Base-by-base conservation (phyloP, 192 early-diverging fungal genomes). In the Chytriomyces sp. region DNA sequence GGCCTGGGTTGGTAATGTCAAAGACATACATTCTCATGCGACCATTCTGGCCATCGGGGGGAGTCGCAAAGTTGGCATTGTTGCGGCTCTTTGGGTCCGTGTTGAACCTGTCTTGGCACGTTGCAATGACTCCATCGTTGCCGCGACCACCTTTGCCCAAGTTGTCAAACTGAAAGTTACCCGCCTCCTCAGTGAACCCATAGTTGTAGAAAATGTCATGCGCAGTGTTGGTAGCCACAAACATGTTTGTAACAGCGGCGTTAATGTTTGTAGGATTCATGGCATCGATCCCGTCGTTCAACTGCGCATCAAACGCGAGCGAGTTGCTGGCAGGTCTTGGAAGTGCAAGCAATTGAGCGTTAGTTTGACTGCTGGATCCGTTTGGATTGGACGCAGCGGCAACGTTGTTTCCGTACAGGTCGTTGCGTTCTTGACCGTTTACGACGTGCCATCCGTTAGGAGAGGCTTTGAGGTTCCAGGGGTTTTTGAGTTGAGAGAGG, bases 71-170 rank as follows among this genome's bases (percentile, higher is more conserved):
- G 28, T 35, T 35, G 28, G 28, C 28, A 35, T 35, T 35, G 28
- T 35, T 35, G 28, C 28, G 28, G 28, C 28, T 35, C 28, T 35
- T 35, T 35, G 28, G 28, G 28, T 35, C 28, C 28, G 28, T 35
- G 28, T 35, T 35, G 28, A 35, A 35, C 28, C 28, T 0, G 28
- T 35, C 87, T 23, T 88, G 88, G 18, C 84, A 81, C 57, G 84
- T 89, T 44, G 81, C 81, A 80, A 89, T 89, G 67, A 87, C 82
- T 74, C 86, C 81, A 70, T 91, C 89, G 53, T 68, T 61, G 7
- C 59, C 82, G 0, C 6, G 18, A 6, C 82, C 82, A 26, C 82
- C 82, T 47, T 76, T 73, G 13, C 74, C 77, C 63, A 82, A 79
- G 77, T 83, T 83, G 6, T 45, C 49, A 50, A 26, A 61, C 59